Evolutionary conservation across 2,329 filamentous ascomycete genomes (phyloP), one percentile per base, ranked within the genome.

Genomic region (Zymoseptoria brevis): DNA sequence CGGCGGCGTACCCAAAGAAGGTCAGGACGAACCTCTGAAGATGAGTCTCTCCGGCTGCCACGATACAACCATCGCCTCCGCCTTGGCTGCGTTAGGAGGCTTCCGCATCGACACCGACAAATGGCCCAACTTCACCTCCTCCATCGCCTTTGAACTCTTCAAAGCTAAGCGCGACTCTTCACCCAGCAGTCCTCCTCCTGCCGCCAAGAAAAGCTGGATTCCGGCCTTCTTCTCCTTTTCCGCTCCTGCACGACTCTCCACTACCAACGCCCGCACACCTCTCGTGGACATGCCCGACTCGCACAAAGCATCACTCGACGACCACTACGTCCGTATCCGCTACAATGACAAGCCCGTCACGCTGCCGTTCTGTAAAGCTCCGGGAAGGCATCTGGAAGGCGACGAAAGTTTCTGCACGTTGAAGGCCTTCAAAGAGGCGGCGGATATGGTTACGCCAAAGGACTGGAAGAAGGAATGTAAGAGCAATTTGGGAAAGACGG

Each of bases 81-180:
- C 90, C 1, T 77, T 99, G 26, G 78, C 87, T 16, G 89, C 89
- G 65, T 75, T 97, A 6, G 94, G 93, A 2, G 88, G 88, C 2
- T 94, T 90, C 71, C 79, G 89, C 50, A 57, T 66, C n/a, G 77
- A 77, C 19, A 83, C 82, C 53, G 75, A 80, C 61, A 80, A 81
- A 41, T 99, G 94, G 94, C 94, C 94, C 0, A 92, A 91, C 0
- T 99, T 93, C 70, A 96, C 93, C 0, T 93, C 89, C 67, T 91
- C 95, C 68, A 82, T 99, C 64, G 92, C 94, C 30, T 79, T 99
- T 57, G 94, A 99, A 75, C 81, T 97, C 62, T 96, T 97, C 78
- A 84, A 82, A 49, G 81, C 83, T 65, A 72, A 67, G 54, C 56
- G 68, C 19, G 58, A 71, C n/a, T 54, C 66, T 21, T 57, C 69